Evolutionary conservation across 208 protist species (phyloP), one percentile per base, ranked within the genome.

Genomic region (Leishmania aethiopica): DNA sequence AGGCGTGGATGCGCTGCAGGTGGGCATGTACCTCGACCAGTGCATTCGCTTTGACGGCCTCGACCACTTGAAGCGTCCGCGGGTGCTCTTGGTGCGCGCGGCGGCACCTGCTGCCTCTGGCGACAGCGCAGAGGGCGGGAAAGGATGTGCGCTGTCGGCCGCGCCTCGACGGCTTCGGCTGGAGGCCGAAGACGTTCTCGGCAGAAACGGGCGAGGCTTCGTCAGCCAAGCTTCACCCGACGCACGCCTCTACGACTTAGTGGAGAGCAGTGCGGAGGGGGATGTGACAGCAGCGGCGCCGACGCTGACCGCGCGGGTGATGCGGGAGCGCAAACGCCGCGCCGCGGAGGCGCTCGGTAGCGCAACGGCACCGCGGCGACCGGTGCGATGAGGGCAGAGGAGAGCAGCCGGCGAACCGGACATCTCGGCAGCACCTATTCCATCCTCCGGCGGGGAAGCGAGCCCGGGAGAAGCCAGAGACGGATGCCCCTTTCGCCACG

Each of bases 21-120:
- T 90, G 47, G 94, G 94, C 69, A 80, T 80, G 71, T 77, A 90
- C 69, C 77, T 97, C 37, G 51, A 86, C 53, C 70, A 85, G 72
- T 60, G 89, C 55, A 79, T 94, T 13, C 49, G 64, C 37, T 92
- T 94, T 62, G 75, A 86, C 42, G 72, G 60, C 1, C 74, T 92
- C 45, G 93, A 96, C 60, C 81, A 95, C 47, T 87, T 94, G 55
- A 86, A 89, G 19, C 90, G 93, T 17, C 82, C 90, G 74, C 86
- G 82, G 37, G 86, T 94, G 77, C 40, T 70, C 22, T 86, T 89
- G 72, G 60, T 83, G 69, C 84, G 81, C 22, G 47, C 71, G 25
- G 49, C 80, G 1, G 64, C 75, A 66, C 60, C 47, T 49, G 19
- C 40, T 35, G 55, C 51, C 47, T 71, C 37, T 47, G 59, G 35